phyloP scores from a whole-genome alignment of 345 rosid species.

The Populus nigra region DNA sequence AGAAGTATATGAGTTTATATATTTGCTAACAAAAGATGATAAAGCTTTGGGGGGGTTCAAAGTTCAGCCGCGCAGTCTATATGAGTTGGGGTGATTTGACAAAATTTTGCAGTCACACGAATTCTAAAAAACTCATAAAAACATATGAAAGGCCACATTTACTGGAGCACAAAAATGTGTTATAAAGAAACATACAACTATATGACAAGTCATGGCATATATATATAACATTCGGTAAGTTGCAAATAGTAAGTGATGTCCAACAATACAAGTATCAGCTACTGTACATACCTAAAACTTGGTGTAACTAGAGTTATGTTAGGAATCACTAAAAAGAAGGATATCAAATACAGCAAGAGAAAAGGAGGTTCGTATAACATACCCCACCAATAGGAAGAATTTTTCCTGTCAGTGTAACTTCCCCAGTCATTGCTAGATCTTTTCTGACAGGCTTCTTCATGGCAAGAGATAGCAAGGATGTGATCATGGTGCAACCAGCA shows the following conservation, averaged over 20 bases:
- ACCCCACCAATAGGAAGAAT: slow-evolving; percentile 99
- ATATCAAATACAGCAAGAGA: not conserved
- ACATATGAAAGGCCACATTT: not conserved
- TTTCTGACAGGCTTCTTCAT: slow-evolving; percentile 61
- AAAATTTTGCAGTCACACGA: not conserved
- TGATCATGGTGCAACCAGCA: slow-evolving; percentile 99
- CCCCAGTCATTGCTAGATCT: slow-evolving; percentile 99
- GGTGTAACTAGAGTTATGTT: not conserved
- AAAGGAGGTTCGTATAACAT: slow-evolving; percentile 26
- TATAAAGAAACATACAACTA: not conserved
- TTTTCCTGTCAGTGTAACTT: slow-evolving; percentile 82
- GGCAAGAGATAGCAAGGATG: slow-evolving; percentile 92
- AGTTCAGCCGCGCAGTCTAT: not conserved
- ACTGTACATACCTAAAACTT: not conserved
- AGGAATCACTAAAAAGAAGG: not conserved
- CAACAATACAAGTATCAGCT: not conserved
- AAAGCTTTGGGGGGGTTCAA: not conserved
- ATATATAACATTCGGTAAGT: not conserved
- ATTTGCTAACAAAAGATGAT: not conserved
- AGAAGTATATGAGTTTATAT: not conserved
- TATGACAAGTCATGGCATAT: not conserved
- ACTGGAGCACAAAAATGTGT: not conserved
- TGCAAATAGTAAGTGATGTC: not conserved
- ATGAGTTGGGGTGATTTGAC: not conserved
- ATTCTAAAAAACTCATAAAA: not conserved